Evolutionary conservation across 1,284 basidiomycete genomes (phyloP).

Genomic region (Serendipita sp.): DNA sequence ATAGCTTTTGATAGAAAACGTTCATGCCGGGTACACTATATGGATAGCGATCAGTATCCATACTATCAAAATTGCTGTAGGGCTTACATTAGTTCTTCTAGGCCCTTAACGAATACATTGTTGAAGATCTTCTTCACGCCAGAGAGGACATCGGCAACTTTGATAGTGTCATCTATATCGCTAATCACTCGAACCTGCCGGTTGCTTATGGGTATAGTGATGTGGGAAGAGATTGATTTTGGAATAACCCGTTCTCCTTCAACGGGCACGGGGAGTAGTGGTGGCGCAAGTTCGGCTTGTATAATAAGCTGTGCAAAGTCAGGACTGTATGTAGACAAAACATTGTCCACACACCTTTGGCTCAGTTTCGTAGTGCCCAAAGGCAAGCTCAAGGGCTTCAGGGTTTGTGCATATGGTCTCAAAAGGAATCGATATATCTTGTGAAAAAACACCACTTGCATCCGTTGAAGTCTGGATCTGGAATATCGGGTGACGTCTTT

Average conservation of each 20-base stretch:
- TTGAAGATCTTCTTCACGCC: conserved; percentile 65
- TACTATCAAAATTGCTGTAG: too few species aligned
- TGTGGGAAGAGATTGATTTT: neutral
- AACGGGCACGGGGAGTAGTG: conserved; percentile 15
- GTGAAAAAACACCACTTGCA: conserved; percentile 57
- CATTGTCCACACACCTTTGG: conserved; percentile 13
- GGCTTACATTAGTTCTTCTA: conserved; percentile 45
- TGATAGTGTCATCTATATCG: conserved; percentile 92
- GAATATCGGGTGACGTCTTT: conserved; percentile 31
- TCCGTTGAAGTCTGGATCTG: conserved; percentile 39
- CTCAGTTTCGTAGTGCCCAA: conserved; percentile 36
- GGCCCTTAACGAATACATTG: conserved; percentile 64
- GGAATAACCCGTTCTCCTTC: neutral
- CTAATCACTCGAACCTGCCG: conserved; percentile 65
- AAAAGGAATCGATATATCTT: conserved; percentile 49
- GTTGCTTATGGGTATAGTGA: conserved; percentile 35
- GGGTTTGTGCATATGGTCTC: conserved; percentile 50
- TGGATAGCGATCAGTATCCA: too few species aligned
- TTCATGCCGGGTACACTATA: conserved; percentile 64
- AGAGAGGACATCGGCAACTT: conserved; percentile 54
- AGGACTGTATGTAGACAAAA: conserved; percentile 27
- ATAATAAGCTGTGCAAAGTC: conserved; percentile 38
- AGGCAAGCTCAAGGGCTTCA: conserved; percentile 39
- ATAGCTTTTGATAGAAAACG: conserved; percentile 64
- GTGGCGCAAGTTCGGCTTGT: conserved; percentile 14